These are phyloP conservation scores for Firmiana major DNA, from an alignment of 345 rosid genomes.

Conservation along the genomic window DNA sequence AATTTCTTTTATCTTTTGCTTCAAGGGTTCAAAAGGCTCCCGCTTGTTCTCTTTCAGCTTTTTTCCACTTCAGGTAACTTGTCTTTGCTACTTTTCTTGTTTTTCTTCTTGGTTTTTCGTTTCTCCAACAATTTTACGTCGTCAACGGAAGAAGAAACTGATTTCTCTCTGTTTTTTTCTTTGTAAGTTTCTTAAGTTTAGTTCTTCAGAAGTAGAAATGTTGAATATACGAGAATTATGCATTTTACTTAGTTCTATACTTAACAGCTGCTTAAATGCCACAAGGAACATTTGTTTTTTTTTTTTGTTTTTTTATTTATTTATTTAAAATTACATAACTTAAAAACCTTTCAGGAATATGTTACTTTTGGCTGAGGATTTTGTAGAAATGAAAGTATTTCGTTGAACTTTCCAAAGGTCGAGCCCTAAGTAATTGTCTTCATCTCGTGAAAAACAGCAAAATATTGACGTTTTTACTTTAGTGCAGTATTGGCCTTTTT, in stretches of 20 bases:
- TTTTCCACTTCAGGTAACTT: neutral
- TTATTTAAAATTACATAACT: neutral
- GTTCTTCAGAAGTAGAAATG: neutral
- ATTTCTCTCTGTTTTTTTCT: neutral
- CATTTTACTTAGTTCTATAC: neutral
- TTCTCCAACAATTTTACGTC: neutral
- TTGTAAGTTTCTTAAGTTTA: neutral
- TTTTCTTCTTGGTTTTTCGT: neutral
- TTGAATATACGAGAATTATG: neutral
- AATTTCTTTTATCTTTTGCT: neutral
- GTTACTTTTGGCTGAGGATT: neutral
- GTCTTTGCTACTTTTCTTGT: neutral
- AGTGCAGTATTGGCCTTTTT: neutral
- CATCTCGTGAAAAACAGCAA: neutral
- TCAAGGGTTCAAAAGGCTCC: constrained; percentile 4
- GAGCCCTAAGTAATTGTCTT: neutral
- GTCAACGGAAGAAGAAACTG: neutral
- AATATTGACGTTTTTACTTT: neutral
- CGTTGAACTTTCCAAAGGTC: neutral
- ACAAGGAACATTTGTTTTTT: neutral
- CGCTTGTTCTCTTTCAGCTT: constrained; percentile 11
- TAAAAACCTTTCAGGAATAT: neutral
- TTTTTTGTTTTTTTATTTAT: neutral
- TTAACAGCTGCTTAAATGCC: neutral
- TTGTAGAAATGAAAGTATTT: neutral